Evolutionary conservation across 2,329 filamentous ascomycete species (phyloP).

Genomic region (Colletotrichum euphorbiae): DNA sequence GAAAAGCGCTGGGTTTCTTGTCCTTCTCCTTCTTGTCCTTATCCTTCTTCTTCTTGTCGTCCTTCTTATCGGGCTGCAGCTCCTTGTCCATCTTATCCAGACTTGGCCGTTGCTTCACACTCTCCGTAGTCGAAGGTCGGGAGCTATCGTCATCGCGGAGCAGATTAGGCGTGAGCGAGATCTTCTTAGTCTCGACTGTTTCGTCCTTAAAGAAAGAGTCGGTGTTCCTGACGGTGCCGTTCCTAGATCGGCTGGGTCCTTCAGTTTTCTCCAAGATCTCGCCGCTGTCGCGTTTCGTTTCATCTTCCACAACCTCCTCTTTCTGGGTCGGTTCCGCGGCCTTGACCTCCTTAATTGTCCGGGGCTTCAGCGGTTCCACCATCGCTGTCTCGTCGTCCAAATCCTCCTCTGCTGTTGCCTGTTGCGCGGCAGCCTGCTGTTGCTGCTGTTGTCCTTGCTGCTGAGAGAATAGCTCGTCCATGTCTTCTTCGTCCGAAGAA

Average conservation of each 20-base stretch:
- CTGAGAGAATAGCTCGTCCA: conserved; percentile 58
- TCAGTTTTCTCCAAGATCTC: conserved; percentile 72
- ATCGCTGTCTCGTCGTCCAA: conserved; percentile 64
- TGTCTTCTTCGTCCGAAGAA: conserved; percentile 79
- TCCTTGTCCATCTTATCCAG: conserved; percentile 76
- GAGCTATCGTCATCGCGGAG: conserved; percentile 80
- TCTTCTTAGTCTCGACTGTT: conserved; percentile 94
- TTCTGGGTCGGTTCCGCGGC: conserved; percentile 46
- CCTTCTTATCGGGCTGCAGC: conserved; percentile 72
- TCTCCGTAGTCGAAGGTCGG: conserved; percentile 67
- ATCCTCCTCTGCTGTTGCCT: conserved; percentile 46
- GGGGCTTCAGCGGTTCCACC: conserved; percentile 67
- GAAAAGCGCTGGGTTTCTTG: conserved; percentile 67
- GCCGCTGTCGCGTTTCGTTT: conserved; percentile 67
- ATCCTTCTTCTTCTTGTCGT: conserved; percentile 81
- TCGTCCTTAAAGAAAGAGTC: conserved; percentile 99
- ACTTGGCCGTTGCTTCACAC: conserved; percentile 69
- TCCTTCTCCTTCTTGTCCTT: conserved; percentile 80
- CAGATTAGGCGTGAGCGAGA: conserved; percentile 93
- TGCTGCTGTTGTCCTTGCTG: conserved; percentile 48
- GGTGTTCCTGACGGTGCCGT: conserved; percentile 88
- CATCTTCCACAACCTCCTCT: conserved; percentile 51
- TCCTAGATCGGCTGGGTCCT: conserved; percentile 74
- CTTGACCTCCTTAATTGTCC: conserved; percentile 55
- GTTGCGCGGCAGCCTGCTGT: conserved; percentile 44